Evolutionary conservation across 306 rosid genomes (phyloP).

Genomic region (Herpetospermum pedunculosum): DNA sequence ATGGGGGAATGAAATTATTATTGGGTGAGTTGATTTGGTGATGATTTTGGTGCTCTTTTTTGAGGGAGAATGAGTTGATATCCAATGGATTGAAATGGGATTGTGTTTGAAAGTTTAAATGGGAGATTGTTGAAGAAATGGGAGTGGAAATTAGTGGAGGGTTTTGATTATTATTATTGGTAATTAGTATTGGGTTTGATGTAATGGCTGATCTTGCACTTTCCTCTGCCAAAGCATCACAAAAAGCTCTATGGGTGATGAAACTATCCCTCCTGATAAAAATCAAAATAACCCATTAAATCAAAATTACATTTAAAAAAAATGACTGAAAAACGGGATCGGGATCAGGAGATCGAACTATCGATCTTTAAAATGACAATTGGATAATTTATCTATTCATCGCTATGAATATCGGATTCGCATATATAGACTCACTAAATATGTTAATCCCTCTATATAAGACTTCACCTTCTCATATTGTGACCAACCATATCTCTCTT

Average conservation of each 20-base stretch:
- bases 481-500: neutral
- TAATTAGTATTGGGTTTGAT: slow-evolving; percentile 22
- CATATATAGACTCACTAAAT: no score
- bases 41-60: slow-evolving; percentile 26
- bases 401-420: no score
- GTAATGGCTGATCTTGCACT: slow-evolving; percentile 59
- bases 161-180: slow-evolving; percentile 15
- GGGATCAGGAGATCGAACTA: no score
- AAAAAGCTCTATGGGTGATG: slow-evolving; percentile 98
- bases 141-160: slow-evolving; percentile 15
- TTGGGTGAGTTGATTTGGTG: slow-evolving; percentile 23
- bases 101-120: slow-evolving; percentile 1
- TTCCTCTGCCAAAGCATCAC: slow-evolving; percentile 93
- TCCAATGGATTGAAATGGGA: slow-evolving; percentile 23
- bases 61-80: slow-evolving; percentile 29
- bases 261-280: slow-evolving; percentile 81
- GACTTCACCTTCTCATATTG: neutral
- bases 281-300: neutral
- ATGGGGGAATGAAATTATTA: slow-evolving; percentile 36
- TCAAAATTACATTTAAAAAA: no score
- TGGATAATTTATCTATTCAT: no score
- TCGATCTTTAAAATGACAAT: no score
- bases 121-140: neutral
- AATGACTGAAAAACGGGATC: no score
- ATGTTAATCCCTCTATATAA: neutral